Conservation (phyloP, 1,139 yeast species). For the Suhomyces maxii region DNA sequence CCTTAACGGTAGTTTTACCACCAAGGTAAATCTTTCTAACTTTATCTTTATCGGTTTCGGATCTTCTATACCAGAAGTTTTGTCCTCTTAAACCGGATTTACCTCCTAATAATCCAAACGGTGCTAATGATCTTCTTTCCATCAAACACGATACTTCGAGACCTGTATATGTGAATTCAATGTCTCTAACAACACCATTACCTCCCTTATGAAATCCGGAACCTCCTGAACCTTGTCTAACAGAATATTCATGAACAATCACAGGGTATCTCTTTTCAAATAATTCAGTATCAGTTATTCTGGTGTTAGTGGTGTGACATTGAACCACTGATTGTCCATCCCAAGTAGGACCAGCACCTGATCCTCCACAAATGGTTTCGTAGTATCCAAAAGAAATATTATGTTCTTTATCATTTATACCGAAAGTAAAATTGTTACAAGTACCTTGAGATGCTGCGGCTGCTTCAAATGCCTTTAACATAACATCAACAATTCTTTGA, state of each 20-base stretch:
- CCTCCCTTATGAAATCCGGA: conserved; percentile 44
- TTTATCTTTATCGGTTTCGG: conserved; percentile 21
- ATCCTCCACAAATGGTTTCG: conserved; percentile 52
- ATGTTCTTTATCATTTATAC: conserved; percentile 38
- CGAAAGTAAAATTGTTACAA: conserved; percentile 52
- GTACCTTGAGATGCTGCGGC: conserved; percentile 62
- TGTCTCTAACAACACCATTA: conserved; percentile 47
- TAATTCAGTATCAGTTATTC: conserved; percentile 49
- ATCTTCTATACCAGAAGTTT: conserved; percentile 36
- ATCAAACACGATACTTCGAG: conserved; percentile 47
- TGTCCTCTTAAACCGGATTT: conserved; percentile 39
- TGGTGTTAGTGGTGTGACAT: conserved; percentile 50
- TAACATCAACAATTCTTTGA: conserved; percentile 78
- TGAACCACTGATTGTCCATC: conserved; percentile 50
- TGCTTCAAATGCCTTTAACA: conserved; percentile 71
- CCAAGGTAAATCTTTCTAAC: conserved; percentile 35
- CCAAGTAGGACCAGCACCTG: conserved; percentile 53
- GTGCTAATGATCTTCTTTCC: conserved; percentile 47
- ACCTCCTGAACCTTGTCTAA: conserved; percentile 45
- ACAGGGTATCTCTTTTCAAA: conserved; percentile 51
- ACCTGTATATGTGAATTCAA: conserved; percentile 41
- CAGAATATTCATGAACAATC: conserved; percentile 40
- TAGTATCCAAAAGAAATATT: conserved; percentile 47
- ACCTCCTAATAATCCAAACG: conserved; percentile 49
- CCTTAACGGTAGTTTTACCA: conserved; percentile 44